A percentile compares a stretch with the other conserved stretches of the same genome.
phyloP scores from a whole-genome alignment of 169 alveolate species.

The Eimeria acervulina region DNA sequence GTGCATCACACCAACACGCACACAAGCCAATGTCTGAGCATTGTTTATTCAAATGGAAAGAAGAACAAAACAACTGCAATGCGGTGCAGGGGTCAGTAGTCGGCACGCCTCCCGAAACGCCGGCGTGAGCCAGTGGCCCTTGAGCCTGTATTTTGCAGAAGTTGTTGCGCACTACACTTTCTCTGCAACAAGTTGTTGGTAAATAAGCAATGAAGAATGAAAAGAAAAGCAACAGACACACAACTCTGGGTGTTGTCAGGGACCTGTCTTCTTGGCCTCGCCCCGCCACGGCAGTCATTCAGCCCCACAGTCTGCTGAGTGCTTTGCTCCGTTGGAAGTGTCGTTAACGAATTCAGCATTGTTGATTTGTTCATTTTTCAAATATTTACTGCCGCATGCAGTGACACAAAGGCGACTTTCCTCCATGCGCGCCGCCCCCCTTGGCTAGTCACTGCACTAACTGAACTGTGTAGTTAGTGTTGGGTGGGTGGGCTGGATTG shows the following conservation, averaged over 20 bases:
- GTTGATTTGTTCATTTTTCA: not conserved
- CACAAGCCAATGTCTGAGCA: not conserved
- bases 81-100: too few species aligned
- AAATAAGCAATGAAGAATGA: not conserved
- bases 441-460: not conserved
- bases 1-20: not conserved
- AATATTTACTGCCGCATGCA: not conserved
- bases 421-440: not conserved
- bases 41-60: too few species aligned
- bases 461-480: not conserved
- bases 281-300: not conserved
- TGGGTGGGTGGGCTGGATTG: not conserved
- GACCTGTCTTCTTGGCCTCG: not conserved
- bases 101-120: not conserved
- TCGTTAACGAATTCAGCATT: not conserved
- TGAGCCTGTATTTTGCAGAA: too few species aligned
- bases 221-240: not conserved
- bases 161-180: not conserved
- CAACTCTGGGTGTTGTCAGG: not conserved
- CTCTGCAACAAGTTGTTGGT: not conserved
- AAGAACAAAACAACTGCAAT: too few species aligned
- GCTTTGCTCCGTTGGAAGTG: not conserved
- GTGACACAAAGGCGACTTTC: not conserved
- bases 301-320: not conserved
- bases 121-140: too few species aligned